These are phyloP conservation scores for Zymoseptoria crescenta DNA, from an alignment of 2,329 filamentous ascomycete species.

Conservation along the genomic window DNA sequence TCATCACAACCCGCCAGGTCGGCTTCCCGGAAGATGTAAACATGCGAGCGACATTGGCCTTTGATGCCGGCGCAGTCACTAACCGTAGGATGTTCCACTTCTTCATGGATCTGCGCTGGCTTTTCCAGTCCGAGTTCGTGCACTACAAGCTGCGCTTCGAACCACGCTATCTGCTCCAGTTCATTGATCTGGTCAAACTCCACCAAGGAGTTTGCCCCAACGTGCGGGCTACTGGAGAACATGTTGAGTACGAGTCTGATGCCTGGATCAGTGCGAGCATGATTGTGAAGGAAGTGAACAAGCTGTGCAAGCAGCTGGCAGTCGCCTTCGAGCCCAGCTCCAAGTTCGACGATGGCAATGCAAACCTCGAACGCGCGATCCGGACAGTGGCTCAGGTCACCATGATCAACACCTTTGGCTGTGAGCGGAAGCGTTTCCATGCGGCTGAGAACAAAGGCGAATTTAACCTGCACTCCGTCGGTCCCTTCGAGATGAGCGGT, in stretches of 20 bases:
- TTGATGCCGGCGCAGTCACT: slow-evolving; percentile 89
- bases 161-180: slow-evolving; percentile 83
- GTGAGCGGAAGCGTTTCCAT: slow-evolving; percentile 78
- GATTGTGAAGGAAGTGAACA: slow-evolving; percentile 90
- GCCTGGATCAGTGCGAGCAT: slow-evolving; percentile 95
- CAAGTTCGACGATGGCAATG: slow-evolving; percentile 42
- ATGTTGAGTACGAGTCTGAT: slow-evolving; percentile 97
- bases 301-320: slow-evolving; percentile 78
- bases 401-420: slow-evolving; percentile 81
- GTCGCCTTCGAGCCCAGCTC: slow-evolving; percentile 71
- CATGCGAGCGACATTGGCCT: slow-evolving; percentile 76
- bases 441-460: slow-evolving; percentile 84
- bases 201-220: slow-evolving; percentile 98
- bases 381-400: slow-evolving; percentile 69
- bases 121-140: slow-evolving; percentile 81
- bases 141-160: slow-evolving; percentile 77
- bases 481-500: slow-evolving; percentile 62
- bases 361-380: slow-evolving; percentile 62
- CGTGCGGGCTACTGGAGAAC: slow-evolving; percentile 80
- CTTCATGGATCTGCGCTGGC: slow-evolving; percentile 86
- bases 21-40: slow-evolving; percentile 87
- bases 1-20: slow-evolving; percentile 90
- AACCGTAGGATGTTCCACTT: slow-evolving; percentile 97
- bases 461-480: slow-evolving; percentile 70
- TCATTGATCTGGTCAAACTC: slow-evolving; percentile 88